These are phyloP conservation scores for Aspergillus melleus DNA, from an alignment of 2,329 filamentous ascomycete genomes.

Conservation along the genomic window DNA sequence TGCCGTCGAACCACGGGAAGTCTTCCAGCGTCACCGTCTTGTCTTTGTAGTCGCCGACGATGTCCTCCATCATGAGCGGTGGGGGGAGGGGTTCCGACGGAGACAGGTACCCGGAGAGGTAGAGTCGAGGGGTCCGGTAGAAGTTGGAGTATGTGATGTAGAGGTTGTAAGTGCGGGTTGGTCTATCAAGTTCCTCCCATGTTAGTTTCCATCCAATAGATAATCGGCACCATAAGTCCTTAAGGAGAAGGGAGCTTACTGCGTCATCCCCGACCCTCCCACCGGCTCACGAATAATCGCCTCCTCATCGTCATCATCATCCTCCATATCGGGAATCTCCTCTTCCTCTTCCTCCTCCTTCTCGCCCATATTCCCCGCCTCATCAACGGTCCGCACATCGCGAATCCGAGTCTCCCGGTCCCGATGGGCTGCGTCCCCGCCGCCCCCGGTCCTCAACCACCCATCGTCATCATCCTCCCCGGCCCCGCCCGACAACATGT, in stretches of 20 bases:
- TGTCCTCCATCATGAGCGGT: slow-evolving; percentile 91
- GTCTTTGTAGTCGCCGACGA: slow-evolving; percentile 94
- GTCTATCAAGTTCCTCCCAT: slow-evolving; percentile 49
- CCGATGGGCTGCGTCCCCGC: slow-evolving; percentile 60
- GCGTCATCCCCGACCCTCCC: slow-evolving; percentile 48
- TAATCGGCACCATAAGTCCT: slow-evolving; percentile 1
- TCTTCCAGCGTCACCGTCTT: slow-evolving; percentile 98
- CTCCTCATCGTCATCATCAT: slow-evolving; percentile 90
- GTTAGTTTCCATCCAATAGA: slow-evolving; percentile 7
- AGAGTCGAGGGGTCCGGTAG: slow-evolving; percentile 93
- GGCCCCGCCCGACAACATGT: slow-evolving; percentile 62
- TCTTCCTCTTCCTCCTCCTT: slow-evolving; percentile 63
- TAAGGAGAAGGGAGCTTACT: slow-evolving; percentile 46
- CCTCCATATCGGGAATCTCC: slow-evolving; percentile 97
- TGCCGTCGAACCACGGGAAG: slow-evolving; percentile 89
- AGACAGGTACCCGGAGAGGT: slow-evolving; percentile 84
- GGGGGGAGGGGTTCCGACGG: slow-evolving; percentile 79
- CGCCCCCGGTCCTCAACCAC: slow-evolving; percentile 85
- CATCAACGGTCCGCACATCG: slow-evolving; percentile 86
- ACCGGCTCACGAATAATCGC: slow-evolving; percentile 83
- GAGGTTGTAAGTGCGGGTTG: slow-evolving; percentile 89
- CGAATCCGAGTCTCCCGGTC: slow-evolving; percentile 69
- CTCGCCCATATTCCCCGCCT: slow-evolving; percentile 81
- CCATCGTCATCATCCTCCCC: slow-evolving; percentile 69
- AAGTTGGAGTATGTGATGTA: slow-evolving; percentile 98